Conservation (phyloP, 2,329 filamentous ascomycete species). For the Lomentospora prolificans region DNA sequence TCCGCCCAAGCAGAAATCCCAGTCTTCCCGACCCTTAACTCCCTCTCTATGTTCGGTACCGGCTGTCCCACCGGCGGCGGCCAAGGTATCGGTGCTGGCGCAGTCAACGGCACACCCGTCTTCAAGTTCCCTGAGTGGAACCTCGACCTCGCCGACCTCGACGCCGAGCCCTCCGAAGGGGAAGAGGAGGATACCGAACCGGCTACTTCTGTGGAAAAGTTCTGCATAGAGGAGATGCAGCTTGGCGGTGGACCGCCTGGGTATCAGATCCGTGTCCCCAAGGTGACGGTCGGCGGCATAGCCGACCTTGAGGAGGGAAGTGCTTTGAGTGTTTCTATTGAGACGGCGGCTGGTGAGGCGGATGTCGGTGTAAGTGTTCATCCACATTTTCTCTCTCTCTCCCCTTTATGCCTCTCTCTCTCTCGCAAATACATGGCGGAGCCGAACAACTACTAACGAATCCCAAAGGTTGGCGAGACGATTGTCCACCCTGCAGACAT, state of each 20-base stretch:
- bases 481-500: not conserved
- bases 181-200: not conserved
- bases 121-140: conserved; percentile 5
- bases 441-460: no score
- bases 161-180: not conserved
- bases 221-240: conserved; percentile 4
- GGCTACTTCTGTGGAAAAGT: not conserved
- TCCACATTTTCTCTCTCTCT: not conserved
- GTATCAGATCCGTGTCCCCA: conserved; percentile 1
- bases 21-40: conserved; percentile 6
- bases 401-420: not conserved
- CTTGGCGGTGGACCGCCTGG: not conserved
- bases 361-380: not conserved
- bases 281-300: not conserved
- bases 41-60: conserved; percentile 5
- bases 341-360: not conserved
- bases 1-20: not conserved
- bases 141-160: conserved; percentile 3
- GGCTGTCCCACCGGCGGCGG: conserved; percentile 7
- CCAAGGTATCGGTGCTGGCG: not conserved
- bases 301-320: conserved; percentile 1
- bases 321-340: not conserved
- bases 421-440: no score
- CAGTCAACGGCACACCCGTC: conserved; percentile 3
- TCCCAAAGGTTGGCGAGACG: not conserved